Percentiles rank a stretch among this genome's conserved stretches.
These are phyloP conservation scores for Silene vulgaris DNA, from an alignment of 179 eudicot genomes.

Conservation along the genomic window DNA sequence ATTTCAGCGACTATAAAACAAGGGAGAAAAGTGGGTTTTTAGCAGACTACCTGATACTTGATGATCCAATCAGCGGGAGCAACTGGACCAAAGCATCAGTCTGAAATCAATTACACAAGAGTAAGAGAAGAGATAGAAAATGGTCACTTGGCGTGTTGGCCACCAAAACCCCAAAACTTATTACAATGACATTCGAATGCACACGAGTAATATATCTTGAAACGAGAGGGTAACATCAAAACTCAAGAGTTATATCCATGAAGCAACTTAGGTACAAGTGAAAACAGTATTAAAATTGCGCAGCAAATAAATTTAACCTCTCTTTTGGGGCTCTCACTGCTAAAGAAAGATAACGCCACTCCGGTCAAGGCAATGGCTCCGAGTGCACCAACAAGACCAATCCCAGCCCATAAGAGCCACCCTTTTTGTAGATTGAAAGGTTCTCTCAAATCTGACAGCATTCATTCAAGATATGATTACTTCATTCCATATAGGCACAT, in stretches of 20 bases:
- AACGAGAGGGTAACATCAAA: too few species aligned
- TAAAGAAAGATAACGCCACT: conserved; percentile 57
- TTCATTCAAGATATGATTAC: conserved; percentile 14
- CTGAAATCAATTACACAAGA: conserved; percentile 40
- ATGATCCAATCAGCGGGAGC: conserved; percentile 95
- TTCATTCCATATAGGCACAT: conserved; percentile 5
- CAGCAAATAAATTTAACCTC: conserved; percentile 55
- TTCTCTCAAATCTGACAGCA: conserved; percentile 59
- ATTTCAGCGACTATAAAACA: background rate
- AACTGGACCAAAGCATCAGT: conserved; percentile 77
- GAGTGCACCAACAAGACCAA: conserved; percentile 74
- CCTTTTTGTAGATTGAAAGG: conserved; percentile 78
- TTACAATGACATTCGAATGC: background rate
- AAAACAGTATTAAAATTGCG: background rate
- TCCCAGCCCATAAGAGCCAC: conserved; percentile 92
- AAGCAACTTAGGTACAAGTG: background rate
- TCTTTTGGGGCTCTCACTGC: conserved; percentile 71
- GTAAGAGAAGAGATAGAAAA: background rate
- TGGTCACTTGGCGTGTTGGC: background rate
- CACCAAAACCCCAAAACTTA: background rate
- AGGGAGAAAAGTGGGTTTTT: background rate
- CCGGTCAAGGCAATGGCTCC: conserved; percentile 66
- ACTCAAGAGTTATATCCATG: too few species aligned
- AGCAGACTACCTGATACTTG: conserved; percentile 55
- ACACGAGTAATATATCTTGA: too few species aligned